Conservation (phyloP, 768 basidiomycete genomes). For the Pleurotus salmoneostramineus region DNA sequence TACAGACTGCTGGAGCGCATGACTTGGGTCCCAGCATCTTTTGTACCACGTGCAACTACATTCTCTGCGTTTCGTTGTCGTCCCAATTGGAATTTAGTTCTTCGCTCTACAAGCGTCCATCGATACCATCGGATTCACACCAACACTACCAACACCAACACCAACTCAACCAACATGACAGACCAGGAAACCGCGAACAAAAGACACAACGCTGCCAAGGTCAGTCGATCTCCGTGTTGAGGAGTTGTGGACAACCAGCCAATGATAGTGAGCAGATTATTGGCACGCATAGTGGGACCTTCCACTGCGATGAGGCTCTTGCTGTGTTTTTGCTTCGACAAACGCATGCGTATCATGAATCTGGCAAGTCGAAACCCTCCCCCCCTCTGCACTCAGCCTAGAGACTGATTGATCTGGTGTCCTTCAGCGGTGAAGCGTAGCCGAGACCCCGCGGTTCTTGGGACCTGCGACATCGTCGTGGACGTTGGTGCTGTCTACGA, state of each 20-base stretch:
- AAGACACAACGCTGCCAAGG: slow-evolving; percentile 39
- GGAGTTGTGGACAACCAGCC: slow-evolving; percentile 1
- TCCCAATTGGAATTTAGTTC: background rate
- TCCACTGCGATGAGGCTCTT: slow-evolving; percentile 96
- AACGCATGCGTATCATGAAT: slow-evolving; percentile 69
- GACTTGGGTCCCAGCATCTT: background rate
- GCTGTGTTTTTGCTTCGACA: slow-evolving; percentile 86
- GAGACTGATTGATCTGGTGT: background rate
- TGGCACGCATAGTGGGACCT: slow-evolving; percentile 93
- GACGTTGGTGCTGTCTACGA: slow-evolving; percentile 96
- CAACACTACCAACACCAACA: no score
- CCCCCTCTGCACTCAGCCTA: background rate
- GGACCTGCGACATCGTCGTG: slow-evolving; percentile 89
- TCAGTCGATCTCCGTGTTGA: slow-evolving; percentile 13
- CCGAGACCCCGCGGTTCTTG: slow-evolving; percentile 67
- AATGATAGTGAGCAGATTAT: slow-evolving; percentile 50
- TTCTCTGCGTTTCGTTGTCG: background rate
- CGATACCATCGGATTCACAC: background rate
- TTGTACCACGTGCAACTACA: background rate
- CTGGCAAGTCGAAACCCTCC: slow-evolving; percentile 42
- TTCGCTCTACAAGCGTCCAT: background rate
- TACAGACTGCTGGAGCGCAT: no score
- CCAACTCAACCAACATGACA: background rate
- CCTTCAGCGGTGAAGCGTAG: slow-evolving; percentile 60
- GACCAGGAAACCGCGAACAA: slow-evolving; percentile 15